Evolutionary conservation across 1,139 yeast species (phyloP).

Genomic region (Magnusiomyces sp.): DNA sequence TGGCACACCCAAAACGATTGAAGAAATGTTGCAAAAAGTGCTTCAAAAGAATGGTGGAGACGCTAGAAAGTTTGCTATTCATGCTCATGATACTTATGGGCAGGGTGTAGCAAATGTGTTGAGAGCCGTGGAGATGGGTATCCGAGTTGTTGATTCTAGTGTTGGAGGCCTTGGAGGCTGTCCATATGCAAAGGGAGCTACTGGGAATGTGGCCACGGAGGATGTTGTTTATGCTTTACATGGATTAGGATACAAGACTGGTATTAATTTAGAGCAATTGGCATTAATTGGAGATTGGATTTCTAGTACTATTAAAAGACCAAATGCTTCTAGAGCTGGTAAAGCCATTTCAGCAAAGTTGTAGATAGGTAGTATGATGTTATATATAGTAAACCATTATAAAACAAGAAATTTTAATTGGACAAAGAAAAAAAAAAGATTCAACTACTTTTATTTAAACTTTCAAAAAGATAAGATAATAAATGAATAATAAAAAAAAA

Average conservation of each 20-base stretch:
- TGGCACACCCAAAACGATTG: conserved; percentile 29
- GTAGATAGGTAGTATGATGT: background rate
- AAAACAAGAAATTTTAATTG: no score
- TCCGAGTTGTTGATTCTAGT: conserved; percentile 29
- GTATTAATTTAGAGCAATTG: conserved; percentile 26
- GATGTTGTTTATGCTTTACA: conserved; percentile 33
- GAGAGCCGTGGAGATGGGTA: conserved; percentile 30
- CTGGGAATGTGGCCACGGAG: conserved; percentile 33
- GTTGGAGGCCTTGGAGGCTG: conserved; percentile 35
- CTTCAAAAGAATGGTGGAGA: conserved; percentile 24
- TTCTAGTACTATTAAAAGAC: conserved; percentile 21
- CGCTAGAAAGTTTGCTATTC: conserved; percentile 28
- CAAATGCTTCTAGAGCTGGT: conserved; percentile 30
- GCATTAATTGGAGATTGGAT: conserved; percentile 30
- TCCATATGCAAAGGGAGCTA: conserved; percentile 34
- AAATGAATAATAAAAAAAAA: no score
- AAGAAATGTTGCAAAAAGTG: conserved; percentile 24
- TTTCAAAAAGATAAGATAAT: no score
- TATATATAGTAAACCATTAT: no score
- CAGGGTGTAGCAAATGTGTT: conserved; percentile 33
- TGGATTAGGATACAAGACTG: conserved; percentile 30
- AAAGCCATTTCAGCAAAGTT: conserved; percentile 19
- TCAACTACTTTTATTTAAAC: no score
- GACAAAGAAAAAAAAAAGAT: no score
- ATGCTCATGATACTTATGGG: conserved; percentile 34